Percentiles rank a stretch among this genome's conserved stretches.
Evolutionary conservation across 2,329 filamentous ascomycete genomes (phyloP).

Genomic region (Fusarium ambrosium): DNA sequence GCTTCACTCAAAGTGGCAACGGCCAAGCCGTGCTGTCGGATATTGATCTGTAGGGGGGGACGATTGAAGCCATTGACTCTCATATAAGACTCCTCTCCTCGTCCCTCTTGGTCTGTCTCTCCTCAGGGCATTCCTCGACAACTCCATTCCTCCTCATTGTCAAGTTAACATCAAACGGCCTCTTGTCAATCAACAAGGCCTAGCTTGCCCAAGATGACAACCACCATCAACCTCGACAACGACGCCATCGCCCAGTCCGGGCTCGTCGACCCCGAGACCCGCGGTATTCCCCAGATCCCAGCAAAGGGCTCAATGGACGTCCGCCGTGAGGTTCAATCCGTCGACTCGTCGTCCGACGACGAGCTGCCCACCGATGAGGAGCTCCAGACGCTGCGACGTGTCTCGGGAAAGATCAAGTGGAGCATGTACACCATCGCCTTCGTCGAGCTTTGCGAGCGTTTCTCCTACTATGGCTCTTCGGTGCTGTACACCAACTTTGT

Average conservation of each 20-base stretch:
- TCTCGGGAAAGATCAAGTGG: conserved; percentile 75
- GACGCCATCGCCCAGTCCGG: conserved; percentile 54
- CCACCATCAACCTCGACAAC: conserved; percentile 52
- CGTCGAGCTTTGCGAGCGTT: conserved; percentile 81
- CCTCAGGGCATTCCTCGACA: conserved; percentile 3
- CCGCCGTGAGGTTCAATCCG: conserved; percentile 40
- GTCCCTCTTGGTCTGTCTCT: background rate
- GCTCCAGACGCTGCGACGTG: conserved; percentile 70
- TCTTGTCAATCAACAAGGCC: background rate
- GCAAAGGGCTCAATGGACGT: conserved; percentile 49
- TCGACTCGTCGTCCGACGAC: conserved; percentile 44
- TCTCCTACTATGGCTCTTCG: conserved; percentile 81
- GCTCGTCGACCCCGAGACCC: conserved; percentile 50
- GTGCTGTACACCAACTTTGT: conserved; percentile 78
- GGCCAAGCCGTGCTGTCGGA: conserved; percentile 30
- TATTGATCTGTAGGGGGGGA: conserved; percentile 6
- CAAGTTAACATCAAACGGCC: background rate
- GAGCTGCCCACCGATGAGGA: conserved; percentile 72
- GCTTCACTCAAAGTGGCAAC: conserved; percentile 25
- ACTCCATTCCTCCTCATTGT: background rate
- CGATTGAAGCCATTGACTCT: conserved; percentile 4
- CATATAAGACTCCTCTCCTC: conserved; percentile 26
- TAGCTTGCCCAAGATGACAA: conserved; percentile 50
- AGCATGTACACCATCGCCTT: conserved; percentile 78
- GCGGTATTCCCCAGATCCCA: conserved; percentile 44